These are phyloP conservation scores for Ustilago xerochloae DNA, from an alignment of 1,284 basidiomycete genomes.

Conservation along the genomic window DNA sequence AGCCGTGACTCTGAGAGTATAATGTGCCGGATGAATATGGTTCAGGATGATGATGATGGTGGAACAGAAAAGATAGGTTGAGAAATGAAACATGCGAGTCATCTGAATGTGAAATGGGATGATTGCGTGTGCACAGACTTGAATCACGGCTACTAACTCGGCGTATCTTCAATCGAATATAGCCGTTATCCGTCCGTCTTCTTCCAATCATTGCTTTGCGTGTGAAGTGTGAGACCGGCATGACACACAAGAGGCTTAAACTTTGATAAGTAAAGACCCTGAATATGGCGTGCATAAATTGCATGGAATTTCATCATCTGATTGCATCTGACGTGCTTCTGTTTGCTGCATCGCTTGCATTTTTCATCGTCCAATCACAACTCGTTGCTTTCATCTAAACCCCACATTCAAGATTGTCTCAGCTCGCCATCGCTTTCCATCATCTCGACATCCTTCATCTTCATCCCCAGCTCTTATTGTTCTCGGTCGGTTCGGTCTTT, in stretches of 20 bases:
- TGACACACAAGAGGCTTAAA: background rate
- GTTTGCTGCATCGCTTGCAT: background rate
- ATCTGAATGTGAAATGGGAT: no score
- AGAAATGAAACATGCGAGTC: no score
- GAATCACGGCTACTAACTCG: no score
- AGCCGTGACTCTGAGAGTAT: no score
- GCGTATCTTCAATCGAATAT: no score
- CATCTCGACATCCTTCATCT: constrained; percentile 1
- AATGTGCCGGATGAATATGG: no score
- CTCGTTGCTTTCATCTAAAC: background rate
- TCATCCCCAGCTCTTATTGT: no score
- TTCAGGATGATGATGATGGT: background rate
- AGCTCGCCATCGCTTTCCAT: constrained; percentile 1
- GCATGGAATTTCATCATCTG: constrained; percentile 31
- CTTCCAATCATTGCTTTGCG: no score
- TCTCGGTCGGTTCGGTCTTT: no score
- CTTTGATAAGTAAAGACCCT: background rate
- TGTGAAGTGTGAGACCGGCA: background rate
- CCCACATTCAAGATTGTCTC: constrained; percentile 1
- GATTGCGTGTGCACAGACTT: no score
- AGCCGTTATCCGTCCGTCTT: no score
- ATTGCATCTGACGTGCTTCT: constrained; percentile 33
- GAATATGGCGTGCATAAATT: background rate
- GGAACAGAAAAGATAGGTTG: background rate
- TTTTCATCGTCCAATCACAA: constrained; percentile 17